These are phyloP conservation scores for Naganishia sp. DNA, from an alignment of 1,284 basidiomycete species.

Conservation along the genomic window DNA sequence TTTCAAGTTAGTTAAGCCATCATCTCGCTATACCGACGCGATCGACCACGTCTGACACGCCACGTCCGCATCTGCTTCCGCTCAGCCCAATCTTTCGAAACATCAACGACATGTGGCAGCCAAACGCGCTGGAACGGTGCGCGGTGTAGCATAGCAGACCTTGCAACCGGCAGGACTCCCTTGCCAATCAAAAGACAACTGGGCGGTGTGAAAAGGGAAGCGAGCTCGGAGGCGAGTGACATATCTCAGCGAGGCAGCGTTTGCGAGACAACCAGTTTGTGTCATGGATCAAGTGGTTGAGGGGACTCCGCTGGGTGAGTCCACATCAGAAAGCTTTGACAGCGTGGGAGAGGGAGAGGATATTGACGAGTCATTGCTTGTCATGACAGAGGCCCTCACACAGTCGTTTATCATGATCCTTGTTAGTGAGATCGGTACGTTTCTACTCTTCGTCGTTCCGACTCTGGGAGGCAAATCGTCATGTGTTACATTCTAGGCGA, in stretches of 20 bases:
- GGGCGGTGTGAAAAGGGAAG: too few species aligned
- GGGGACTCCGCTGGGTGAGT: conserved; percentile 30
- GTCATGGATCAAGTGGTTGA: conserved; percentile 6
- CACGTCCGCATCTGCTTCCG: conserved; percentile 9
- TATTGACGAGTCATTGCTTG: background rate
- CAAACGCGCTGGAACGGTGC: too few species aligned
- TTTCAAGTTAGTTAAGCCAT: background rate
- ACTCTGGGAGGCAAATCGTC: background rate
- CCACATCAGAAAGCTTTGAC: background rate
- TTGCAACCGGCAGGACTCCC: too few species aligned
- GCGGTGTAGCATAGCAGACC: too few species aligned
- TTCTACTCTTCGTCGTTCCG: too few species aligned
- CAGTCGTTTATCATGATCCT: conserved; percentile 86
- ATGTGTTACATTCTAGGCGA: conserved; percentile 63
- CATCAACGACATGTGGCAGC: too few species aligned
- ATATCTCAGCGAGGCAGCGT: background rate
- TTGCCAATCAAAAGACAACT: too few species aligned
- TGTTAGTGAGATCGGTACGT: conserved; percentile 70
- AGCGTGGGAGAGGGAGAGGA: background rate
- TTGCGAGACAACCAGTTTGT: background rate
- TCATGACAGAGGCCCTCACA: conserved; percentile 59
- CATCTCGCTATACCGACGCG: conserved; percentile 2
- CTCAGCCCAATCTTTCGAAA: conserved; percentile 10
- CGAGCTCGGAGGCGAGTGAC: background rate
- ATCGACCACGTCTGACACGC: conserved; percentile 10